Evolutionary conservation across 1,284 basidiomycete genomes (phyloP).

Genomic region (Stereum hirsutum): DNA sequence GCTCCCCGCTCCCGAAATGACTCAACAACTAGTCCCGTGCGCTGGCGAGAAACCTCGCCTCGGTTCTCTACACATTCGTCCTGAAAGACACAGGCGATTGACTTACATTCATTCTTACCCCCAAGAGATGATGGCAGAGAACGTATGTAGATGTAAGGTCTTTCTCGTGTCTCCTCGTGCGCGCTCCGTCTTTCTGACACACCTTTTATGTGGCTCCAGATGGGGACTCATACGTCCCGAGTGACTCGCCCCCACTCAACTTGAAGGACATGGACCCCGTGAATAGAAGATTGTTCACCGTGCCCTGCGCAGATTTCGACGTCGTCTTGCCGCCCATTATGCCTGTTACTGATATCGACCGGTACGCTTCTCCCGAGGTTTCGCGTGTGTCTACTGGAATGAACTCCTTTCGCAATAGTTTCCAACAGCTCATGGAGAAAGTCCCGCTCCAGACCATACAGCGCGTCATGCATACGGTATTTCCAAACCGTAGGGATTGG

Average conservation of each 20-base stretch:
- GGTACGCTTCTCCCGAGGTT: not conserved
- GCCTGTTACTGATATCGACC: not conserved
- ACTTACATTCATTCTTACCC: slow-evolving; percentile 31
- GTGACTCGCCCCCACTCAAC: not conserved
- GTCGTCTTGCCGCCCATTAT: not conserved
- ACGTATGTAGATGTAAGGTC: too few relatives aligned
- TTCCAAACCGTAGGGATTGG: slow-evolving; percentile 32
- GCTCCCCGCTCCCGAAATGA: slow-evolving; percentile 22
- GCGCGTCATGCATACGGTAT: slow-evolving; percentile 40
- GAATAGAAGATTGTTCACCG: not conserved
- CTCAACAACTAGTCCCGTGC: slow-evolving; percentile 28
- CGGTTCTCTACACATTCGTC: slow-evolving; percentile 32
- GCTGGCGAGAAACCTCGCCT: slow-evolving; percentile 33
- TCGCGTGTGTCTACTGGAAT: slow-evolving; percentile 20
- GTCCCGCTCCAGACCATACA: slow-evolving; percentile 47
- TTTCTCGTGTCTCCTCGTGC: too few relatives aligned
- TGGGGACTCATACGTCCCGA: not conserved
- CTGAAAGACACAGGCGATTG: slow-evolving; percentile 38
- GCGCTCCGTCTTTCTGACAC: too few relatives aligned
- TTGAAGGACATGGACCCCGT: not conserved
- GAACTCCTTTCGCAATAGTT: slow-evolving; percentile 33
- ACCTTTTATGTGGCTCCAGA: not conserved
- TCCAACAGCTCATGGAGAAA: too few relatives aligned
- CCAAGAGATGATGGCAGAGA: too few relatives aligned
- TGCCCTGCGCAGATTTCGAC: not conserved